Base-by-base conservation (phyloP, 1,284 basidiomycete species). In the Coriolopsis trogii region DNA sequence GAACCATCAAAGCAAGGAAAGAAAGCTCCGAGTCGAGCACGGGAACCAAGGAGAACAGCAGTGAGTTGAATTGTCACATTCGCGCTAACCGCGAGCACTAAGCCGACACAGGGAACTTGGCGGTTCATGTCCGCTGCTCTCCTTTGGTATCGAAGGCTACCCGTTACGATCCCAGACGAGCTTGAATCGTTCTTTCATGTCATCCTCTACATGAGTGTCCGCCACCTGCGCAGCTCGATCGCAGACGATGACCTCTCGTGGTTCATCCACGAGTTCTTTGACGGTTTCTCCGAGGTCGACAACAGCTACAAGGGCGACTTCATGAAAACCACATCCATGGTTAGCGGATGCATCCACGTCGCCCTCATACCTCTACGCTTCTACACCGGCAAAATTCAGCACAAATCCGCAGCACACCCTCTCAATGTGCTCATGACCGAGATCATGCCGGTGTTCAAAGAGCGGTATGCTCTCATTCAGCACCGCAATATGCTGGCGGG, bases 151-250 rank as follows among this genome's bases (percentile, higher is more conserved):
- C 39, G 41, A 3, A 13, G 15, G 7, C 45, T 52, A 40, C 18
- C 39, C 12, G 29, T 51, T 33, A 15, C 15, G 9, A 41, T 51
- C 4, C 10, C 44, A 7, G 49, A 58, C 25, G 56, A 58, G 24
- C 30, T 58, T 18, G 56, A 58, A 9, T 51, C 52, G 3, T 54
- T 58, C 37, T 41, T 51, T 26, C 43, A 58, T 28, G 52, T 58
- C 36, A 26, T 41, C 20, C 39, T 58, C 13, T 55, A 58, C 41
- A 28, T 47, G 26, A 49, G 29, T 18, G n/a, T 52, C 7, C 52
- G 56, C 2, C 52, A 55, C 20, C 24, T 55, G 13, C 21, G 16
- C 6, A 33, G 39, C 16, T 42, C 43, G 29, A 39, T 36, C 38
- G 8, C 6, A n/a, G 26, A 47, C 12, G 34, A n/a, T n/a, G n/a